Conservation (phyloP, 2,329 filamentous ascomycete species). For the Fusarium sp. region DNA sequence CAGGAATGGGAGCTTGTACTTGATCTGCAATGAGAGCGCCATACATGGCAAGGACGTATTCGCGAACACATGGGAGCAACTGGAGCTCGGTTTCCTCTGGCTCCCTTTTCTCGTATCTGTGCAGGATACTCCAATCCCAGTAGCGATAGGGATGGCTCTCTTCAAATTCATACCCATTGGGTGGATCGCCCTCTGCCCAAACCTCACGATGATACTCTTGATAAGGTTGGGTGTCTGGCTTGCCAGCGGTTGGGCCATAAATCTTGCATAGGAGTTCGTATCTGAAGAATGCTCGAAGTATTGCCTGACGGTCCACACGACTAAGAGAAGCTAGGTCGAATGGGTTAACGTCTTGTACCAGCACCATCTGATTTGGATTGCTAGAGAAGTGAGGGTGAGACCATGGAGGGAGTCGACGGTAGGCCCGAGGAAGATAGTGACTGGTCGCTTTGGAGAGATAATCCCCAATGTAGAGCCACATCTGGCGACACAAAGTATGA, state of each 20-base stretch:
- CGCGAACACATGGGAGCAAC: neutral
- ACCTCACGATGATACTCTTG: no score
- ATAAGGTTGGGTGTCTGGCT: neutral
- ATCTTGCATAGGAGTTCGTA: conserved; percentile 13
- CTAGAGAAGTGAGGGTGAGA: neutral
- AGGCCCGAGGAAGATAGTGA: neutral
- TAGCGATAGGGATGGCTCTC: neutral
- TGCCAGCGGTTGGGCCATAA: neutral
- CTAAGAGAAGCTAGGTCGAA: neutral
- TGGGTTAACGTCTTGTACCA: neutral
- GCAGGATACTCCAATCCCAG: conserved; percentile 5
- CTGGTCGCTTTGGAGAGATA: conserved; percentile 2
- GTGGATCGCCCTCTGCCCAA: neutral
- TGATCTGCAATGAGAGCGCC: conserved; percentile 8
- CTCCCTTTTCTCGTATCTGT: conserved; percentile 1
- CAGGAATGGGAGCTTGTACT: neutral
- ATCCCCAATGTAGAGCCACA: neutral
- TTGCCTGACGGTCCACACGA: neutral
- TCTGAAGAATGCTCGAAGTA: conserved; percentile 6
- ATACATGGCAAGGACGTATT: conserved; percentile 3
- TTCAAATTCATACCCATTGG: neutral
- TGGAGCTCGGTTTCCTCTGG: neutral
- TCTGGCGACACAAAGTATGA: neutral
- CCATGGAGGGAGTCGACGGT: neutral
- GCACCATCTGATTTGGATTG: neutral